Percentiles rank a stretch among this genome's conserved stretches.
phyloP scores from a whole-genome alignment of 768 basidiomycete genomes.

The Tulasnella sp. region DNA sequence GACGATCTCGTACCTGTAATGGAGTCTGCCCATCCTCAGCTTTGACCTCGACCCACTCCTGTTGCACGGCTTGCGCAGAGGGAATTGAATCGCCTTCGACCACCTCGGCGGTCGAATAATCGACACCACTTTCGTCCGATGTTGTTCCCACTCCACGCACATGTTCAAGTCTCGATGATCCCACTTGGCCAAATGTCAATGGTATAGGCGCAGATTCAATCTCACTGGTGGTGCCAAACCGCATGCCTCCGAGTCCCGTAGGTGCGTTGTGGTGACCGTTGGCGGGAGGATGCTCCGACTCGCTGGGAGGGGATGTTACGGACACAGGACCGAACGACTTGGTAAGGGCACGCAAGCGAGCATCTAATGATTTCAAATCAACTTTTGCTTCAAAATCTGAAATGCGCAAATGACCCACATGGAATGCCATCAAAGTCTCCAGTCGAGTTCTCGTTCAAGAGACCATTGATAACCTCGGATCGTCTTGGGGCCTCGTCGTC shows the following conservation, averaged over 20 bases:
- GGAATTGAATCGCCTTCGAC: conserved; percentile 5
- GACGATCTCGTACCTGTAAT: conserved; percentile 15
- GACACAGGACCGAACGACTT: conserved; percentile 18
- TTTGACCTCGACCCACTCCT: conserved; percentile 11
- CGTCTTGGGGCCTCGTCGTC: conserved; percentile 43
- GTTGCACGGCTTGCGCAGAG: neutral
- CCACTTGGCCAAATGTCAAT: neutral
- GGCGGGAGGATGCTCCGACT: neutral
- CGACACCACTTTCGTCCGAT: neutral
- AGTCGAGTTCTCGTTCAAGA: conserved; percentile 36
- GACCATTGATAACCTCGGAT: conserved; percentile 38
- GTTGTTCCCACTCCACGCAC: neutral
- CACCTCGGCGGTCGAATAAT: neutral
- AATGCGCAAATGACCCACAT: conserved; percentile 36
- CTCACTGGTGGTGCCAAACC: neutral
- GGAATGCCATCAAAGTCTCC: conserved; percentile 52
- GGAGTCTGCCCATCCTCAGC: neutral
- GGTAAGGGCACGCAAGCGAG: conserved; percentile 28
- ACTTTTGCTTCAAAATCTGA: neutral
- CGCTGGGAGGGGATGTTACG: neutral
- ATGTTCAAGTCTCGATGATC: neutral
- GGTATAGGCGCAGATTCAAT: neutral
- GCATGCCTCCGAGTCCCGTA: neutral
- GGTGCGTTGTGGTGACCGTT: neutral
- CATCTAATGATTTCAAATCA: conserved; percentile 27